Evolutionary conservation across 1,139 yeast species (phyloP).

Genomic region (Saccharomyces pastorianus): DNA sequence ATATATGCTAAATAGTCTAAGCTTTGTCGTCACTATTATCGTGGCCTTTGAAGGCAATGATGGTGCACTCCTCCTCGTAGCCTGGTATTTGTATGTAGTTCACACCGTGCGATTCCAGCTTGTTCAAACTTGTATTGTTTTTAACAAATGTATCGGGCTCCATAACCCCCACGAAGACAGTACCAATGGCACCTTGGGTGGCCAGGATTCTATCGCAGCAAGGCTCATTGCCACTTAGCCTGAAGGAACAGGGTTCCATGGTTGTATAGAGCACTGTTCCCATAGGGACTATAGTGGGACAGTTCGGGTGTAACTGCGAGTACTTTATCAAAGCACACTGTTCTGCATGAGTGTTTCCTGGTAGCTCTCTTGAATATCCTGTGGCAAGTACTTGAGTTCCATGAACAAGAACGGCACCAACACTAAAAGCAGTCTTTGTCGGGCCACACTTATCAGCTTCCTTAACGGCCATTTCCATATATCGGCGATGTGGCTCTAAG

Average conservation of each 20-base stretch:
- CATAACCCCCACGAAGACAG: constrained; percentile 84
- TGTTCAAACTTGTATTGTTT: constrained; percentile 57
- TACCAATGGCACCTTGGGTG: constrained; percentile 43
- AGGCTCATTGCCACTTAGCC: constrained; percentile 85
- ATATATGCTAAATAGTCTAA: not conserved
- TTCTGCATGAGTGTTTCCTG: constrained; percentile 97
- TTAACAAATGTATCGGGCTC: constrained; percentile 87
- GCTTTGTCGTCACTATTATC: constrained; percentile 1
- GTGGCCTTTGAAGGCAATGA: constrained; percentile 76
- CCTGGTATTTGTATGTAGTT: constrained; percentile 81
- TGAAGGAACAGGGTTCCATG: constrained; percentile 92
- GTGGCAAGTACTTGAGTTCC: constrained; percentile 60
- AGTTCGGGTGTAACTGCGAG: constrained; percentile 18
- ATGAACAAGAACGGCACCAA: constrained; percentile 79
- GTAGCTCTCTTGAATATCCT: constrained; percentile 85
- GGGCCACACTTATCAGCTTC: constrained; percentile 79
- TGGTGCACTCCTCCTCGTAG: constrained; percentile 61
- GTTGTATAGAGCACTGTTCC: constrained; percentile 87
- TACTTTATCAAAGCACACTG: constrained; percentile 87
- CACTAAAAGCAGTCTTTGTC: constrained; percentile 82
- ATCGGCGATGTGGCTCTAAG: constrained; percentile 44
- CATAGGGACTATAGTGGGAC: constrained; percentile 40
- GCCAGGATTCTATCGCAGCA: constrained; percentile 72
- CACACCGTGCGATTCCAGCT: constrained; percentile 48
- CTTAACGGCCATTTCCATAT: constrained; percentile 52